Conservation (phyloP, 2,329 filamentous ascomycete genomes). For the Microcyclospora tardicrescens region DNA sequence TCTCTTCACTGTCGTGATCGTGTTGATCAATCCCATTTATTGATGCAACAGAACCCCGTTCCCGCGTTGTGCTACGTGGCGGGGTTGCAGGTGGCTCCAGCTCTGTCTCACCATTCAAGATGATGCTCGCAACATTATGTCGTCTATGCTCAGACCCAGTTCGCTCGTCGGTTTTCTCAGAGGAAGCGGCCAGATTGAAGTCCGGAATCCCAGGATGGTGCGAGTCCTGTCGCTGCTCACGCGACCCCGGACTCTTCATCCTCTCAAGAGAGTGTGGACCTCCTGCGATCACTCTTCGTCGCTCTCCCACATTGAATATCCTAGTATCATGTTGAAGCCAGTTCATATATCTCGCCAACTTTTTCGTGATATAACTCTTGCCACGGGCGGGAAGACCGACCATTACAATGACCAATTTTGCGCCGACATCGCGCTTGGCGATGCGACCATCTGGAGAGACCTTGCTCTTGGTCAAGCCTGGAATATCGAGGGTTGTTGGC, state of each 20-base stretch:
- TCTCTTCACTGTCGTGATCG: neutral
- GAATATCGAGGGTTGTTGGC: constrained; percentile 92
- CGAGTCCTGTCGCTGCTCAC: constrained; percentile 4
- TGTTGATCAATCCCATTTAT: neutral
- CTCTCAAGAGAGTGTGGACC: constrained; percentile 29
- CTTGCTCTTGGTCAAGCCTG: constrained; percentile 86
- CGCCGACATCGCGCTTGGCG: constrained; percentile 81
- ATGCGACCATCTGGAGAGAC: constrained; percentile 94
- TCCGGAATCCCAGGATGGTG: constrained; percentile 9
- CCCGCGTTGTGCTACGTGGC: constrained; percentile 10
- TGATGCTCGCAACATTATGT: constrained; percentile 39
- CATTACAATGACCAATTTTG: constrained; percentile 97
- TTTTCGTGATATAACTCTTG: constrained; percentile 99
- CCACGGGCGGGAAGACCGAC: constrained; percentile 88
- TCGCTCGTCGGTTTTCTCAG: constrained; percentile 5
- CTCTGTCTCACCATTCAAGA: constrained; percentile 44
- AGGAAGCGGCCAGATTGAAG: neutral
- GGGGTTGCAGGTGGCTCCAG: constrained; percentile 23
- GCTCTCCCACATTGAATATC: constrained; percentile 96
- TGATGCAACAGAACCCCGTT: neutral
- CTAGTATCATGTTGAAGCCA: constrained; percentile 94
- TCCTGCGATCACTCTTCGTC: constrained; percentile 65
- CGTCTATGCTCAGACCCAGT: constrained; percentile 6
- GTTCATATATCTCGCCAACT: constrained; percentile 84
- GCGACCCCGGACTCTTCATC: constrained; percentile 13